phyloP scores from a whole-genome alignment of 176 grass and related monocot genomes.

The Musa schizocarpa region DNA sequence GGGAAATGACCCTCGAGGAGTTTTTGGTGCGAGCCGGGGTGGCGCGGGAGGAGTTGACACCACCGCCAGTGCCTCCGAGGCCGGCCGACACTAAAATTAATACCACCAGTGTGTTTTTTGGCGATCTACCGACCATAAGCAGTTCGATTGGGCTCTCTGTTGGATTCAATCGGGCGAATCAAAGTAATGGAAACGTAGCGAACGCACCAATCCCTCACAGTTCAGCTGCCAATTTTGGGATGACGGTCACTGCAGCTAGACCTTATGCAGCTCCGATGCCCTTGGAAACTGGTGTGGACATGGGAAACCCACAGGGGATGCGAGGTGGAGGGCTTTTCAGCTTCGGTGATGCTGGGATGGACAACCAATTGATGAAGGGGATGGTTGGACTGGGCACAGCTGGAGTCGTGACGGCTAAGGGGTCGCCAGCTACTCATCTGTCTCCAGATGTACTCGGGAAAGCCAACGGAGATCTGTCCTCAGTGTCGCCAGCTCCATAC shows the following conservation, averaged over 20 bases:
- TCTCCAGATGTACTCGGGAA: not conserved
- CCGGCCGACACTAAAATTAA: not conserved
- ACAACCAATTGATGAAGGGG: not conserved
- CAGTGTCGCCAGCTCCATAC: not conserved
- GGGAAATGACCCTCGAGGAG: slow-evolving; percentile 8
- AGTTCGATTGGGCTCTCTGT: not conserved
- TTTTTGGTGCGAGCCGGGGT: not conserved
- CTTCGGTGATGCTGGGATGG: not conserved
- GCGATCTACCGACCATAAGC: not conserved
- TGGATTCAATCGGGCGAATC: not conserved
- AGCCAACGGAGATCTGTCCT: not conserved
- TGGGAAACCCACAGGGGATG: not conserved
- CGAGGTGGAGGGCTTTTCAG: not conserved
- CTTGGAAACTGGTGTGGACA: not conserved
- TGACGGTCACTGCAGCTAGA: not conserved
- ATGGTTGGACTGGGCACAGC: not conserved
- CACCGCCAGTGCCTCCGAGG: not conserved
- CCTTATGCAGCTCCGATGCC: not conserved
- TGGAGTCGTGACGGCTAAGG: not conserved
- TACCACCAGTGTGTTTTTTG: not conserved
- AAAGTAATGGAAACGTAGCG: not conserved
- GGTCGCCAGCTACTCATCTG: not conserved
- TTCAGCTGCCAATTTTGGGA: not conserved
- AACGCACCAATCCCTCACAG: not conserved
- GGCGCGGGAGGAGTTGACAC: not conserved